Evolutionary conservation across 176 grass and related monocot genomes (phyloP).

Genomic region (Cenchrus purpureus): DNA sequence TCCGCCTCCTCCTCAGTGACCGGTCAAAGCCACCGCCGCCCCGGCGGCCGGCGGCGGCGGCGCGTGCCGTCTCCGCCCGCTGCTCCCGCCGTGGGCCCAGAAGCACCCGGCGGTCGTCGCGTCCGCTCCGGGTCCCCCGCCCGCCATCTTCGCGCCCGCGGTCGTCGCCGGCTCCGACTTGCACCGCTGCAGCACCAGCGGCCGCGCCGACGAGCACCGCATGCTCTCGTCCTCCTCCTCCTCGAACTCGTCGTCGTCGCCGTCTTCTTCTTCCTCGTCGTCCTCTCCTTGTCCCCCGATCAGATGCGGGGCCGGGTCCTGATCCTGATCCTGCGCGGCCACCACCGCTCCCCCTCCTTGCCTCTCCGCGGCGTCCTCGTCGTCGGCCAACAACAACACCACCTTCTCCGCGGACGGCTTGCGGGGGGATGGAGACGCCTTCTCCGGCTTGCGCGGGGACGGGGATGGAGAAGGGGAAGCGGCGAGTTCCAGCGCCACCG

Average conservation of each 20-base stretch:
- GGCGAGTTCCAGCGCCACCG: slow-evolving; percentile 5
- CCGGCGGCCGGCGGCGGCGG: neutral
- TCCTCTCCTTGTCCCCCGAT: neutral
- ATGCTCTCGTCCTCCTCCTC: slow-evolving; percentile 58
- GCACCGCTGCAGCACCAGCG: slow-evolving; percentile 79
- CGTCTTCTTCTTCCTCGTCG: neutral
- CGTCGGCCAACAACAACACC: neutral
- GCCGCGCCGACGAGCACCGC: slow-evolving; percentile 87
- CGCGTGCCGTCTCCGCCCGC: slow-evolving; percentile 55
- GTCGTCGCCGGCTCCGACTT: slow-evolving; percentile 89
- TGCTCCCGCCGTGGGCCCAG: slow-evolving; percentile 72
- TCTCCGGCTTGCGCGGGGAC: slow-evolving; percentile 42
- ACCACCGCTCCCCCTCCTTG: neutral
- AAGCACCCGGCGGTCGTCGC: slow-evolving; percentile 59
- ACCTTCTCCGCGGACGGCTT: slow-evolving; percentile 36
- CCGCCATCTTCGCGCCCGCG: slow-evolving; percentile 53
- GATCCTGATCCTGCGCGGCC: neutral
- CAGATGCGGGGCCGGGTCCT: neutral
- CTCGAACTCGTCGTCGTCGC: slow-evolving; percentile 20
- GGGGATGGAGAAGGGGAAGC: neutral
- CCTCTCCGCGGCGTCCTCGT: slow-evolving; percentile 27
- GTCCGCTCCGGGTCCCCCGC: slow-evolving; percentile 25
- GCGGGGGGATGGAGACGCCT: slow-evolving; percentile 23
- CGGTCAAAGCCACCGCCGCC: slow-evolving; percentile 46
- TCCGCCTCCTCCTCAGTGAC: slow-evolving; percentile 34